These are phyloP conservation scores for Rubia occidens DNA, from an alignment of 305 asterid species.

Conservation along the genomic window DNA sequence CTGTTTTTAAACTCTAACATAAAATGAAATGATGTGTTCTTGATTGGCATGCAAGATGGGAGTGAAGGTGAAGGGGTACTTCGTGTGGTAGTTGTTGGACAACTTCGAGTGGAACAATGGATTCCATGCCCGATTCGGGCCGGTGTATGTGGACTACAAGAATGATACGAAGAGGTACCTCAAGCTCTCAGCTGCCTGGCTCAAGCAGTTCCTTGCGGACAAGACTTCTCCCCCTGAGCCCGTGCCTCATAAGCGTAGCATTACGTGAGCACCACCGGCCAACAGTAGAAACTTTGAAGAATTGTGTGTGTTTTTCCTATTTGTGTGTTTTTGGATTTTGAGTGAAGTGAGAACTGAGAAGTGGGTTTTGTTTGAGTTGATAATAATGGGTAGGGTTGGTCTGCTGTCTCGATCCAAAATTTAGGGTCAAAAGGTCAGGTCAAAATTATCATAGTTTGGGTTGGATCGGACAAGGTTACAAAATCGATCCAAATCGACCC, in stretches of 20 bases:
- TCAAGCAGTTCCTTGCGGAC: not conserved
- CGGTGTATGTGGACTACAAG: constrained; percentile 3
- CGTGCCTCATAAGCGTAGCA: not conserved
- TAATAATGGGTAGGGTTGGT: not conserved
- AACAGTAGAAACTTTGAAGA: not conserved
- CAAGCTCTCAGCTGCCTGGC: constrained; percentile 7
- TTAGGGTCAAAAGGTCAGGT: too few relatives aligned
- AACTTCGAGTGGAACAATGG: constrained; percentile 12
- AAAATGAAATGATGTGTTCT: too few relatives aligned
- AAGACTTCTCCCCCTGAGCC: not conserved
- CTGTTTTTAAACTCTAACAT: too few relatives aligned
- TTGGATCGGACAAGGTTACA: too few relatives aligned
- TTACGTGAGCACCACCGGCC: not conserved
- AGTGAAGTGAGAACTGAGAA: not conserved
- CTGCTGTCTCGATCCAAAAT: too few relatives aligned
- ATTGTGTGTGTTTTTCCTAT: not conserved
- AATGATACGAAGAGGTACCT: not conserved
- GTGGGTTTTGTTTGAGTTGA: not conserved
- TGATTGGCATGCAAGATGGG: not conserved
- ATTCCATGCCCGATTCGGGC: constrained; percentile 5
- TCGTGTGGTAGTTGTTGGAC: constrained; percentile 8
- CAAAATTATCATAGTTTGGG: too few relatives aligned
- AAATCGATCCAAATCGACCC: too few relatives aligned
- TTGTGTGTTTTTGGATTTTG: not conserved
- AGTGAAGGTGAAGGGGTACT: constrained; percentile 10